Percentiles rank a stretch among this genome's conserved stretches.
Conservation (phyloP, 257 asterid species). For the Leptodermis oblonga region DNA sequence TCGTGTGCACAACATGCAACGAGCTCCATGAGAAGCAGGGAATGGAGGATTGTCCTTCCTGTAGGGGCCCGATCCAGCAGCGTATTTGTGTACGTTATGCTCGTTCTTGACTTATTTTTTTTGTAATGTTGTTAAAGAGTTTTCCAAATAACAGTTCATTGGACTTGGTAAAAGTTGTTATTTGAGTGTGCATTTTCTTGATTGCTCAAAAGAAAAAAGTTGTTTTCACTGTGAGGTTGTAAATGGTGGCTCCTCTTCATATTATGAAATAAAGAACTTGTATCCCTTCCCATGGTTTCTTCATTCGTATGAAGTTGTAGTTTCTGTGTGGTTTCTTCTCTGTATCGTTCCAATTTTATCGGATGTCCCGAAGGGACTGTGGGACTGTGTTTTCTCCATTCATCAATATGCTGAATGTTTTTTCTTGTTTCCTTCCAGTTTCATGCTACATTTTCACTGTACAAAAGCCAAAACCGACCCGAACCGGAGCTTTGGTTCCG, state of each 20-base stretch:
- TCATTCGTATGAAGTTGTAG: not conserved
- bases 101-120: constrained; percentile 35
- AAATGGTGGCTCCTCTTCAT: constrained; percentile 32
- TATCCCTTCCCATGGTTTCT: constrained; percentile 1
- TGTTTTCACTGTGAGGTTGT: constrained; percentile 38
- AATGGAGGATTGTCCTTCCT: constrained; percentile 97
- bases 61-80: constrained; percentile 75
- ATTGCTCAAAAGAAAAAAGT: constrained; percentile 12
- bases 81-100: constrained; percentile 83
- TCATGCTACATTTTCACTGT: no score
- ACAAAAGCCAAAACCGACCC: no score
- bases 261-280: constrained; percentile 27
- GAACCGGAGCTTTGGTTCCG: no score
- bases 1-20: constrained; percentile 76
- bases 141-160: constrained; percentile 38
- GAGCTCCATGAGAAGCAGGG: constrained; percentile 96
- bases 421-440: no score
- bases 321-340: not conserved
- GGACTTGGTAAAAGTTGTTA: constrained; percentile 27
- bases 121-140: constrained; percentile 20
- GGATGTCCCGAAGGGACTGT: no score
- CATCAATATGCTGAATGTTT: no score
- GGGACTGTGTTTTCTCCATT: no score
- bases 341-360: not conserved
- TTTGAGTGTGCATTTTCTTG: constrained; percentile 16